phyloP scores from a whole-genome alignment of 1,284 basidiomycete genomes.

The Apiotrichum montevideense region DNA sequence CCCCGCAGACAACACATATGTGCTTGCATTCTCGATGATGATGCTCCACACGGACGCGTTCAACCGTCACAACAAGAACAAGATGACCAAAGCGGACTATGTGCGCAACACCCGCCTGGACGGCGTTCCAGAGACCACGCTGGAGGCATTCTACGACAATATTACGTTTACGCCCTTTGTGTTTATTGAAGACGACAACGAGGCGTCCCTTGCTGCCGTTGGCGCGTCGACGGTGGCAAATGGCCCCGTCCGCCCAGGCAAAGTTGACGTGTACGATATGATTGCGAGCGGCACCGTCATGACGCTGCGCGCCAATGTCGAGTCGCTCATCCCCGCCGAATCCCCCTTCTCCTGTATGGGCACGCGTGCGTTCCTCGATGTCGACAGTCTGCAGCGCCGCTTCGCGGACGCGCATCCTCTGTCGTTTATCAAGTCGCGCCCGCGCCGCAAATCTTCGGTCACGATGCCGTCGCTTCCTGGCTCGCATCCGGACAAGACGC shows the following conservation, averaged over 20 bases:
- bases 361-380: constrained; percentile 62
- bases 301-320: constrained; percentile 70
- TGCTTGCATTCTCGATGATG: constrained; percentile 94
- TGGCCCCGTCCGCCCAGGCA: constrained; percentile 43
- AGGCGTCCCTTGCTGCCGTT: constrained; percentile 11
- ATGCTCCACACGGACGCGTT: constrained; percentile 99
- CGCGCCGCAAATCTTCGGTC: constrained; percentile 19
- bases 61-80: constrained; percentile 94
- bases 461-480: background rate
- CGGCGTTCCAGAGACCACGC: constrained; percentile 72
- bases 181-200: constrained; percentile 55
- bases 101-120: constrained; percentile 82
- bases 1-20: constrained; percentile 79
- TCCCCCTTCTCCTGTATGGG: constrained; percentile 74
- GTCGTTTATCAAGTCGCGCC: constrained; percentile 43
- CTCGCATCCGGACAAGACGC: background rate
- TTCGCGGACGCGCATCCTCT: constrained; percentile 70
- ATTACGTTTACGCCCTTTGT: constrained; percentile 92
- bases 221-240: background rate
- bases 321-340: constrained; percentile 57
- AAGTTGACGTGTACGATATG: constrained; percentile 85
- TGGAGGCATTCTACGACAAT: constrained; percentile 95
- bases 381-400: constrained; percentile 59
- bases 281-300: constrained; percentile 70
- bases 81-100: constrained; percentile 94